phyloP scores from a whole-genome alignment of 495 filamentous ascomycete genomes.

The Penicillium desertorum region DNA sequence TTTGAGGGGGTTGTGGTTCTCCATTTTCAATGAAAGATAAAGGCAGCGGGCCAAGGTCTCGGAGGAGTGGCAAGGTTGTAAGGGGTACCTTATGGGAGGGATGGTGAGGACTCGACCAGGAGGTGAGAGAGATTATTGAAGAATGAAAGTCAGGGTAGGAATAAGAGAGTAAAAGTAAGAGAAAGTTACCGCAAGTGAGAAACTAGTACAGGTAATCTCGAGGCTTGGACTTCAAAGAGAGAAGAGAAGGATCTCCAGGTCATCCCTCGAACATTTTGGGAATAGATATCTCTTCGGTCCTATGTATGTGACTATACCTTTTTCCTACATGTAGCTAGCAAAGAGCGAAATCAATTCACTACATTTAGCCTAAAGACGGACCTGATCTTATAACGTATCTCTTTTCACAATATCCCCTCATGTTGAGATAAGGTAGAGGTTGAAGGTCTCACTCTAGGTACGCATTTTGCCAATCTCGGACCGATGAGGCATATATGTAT shows the following conservation, averaged over 20 bases:
- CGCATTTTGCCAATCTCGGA: neutral
- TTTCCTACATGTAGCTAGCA: neutral
- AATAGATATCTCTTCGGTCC: neutral
- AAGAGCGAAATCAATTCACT: neutral
- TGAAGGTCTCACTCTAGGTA: neutral
- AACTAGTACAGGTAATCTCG: neutral
- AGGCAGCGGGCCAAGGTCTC: neutral
- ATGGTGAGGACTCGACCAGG: neutral
- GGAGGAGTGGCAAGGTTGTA: neutral
- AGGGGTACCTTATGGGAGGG: neutral
- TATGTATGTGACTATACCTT: neutral
- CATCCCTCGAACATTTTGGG: neutral
- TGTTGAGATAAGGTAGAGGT: neutral
- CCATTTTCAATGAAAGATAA: neutral
- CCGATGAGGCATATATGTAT: neutral
- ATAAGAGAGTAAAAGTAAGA: neutral
- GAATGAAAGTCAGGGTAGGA: neutral
- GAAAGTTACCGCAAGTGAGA: neutral
- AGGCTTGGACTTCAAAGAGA: neutral
- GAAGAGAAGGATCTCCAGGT: neutral
- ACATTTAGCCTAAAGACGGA: neutral
- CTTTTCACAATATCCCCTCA: neutral
- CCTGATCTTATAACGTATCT: neutral
- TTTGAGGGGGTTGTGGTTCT: neutral
- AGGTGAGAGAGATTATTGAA: neutral